Conservation (phyloP, 306 rosid species). For the Rosa lucieae region DNA sequence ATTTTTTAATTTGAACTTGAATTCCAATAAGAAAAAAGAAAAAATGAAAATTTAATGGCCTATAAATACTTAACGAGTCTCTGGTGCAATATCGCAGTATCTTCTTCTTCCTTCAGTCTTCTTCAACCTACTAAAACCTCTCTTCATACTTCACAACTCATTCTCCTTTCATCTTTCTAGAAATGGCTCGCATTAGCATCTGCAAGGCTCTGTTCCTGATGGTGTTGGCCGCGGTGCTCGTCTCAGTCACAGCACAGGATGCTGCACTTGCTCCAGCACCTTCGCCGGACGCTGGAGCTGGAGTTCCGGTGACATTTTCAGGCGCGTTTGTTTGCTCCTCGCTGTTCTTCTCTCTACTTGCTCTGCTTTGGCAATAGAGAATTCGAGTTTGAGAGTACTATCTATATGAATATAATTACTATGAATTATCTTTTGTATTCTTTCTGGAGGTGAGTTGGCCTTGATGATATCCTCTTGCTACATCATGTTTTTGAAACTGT, state of each 20-base stretch:
- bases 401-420: conserved; percentile 1
- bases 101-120: neutral
- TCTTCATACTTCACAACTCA: neutral
- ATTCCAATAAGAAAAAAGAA: neutral
- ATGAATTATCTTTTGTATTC: neutral
- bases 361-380: conserved; percentile 38
- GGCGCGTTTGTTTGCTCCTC: conserved; percentile 30
- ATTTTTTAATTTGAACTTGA: neutral
- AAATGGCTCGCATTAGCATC: conserved; percentile 48
- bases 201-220: conserved; percentile 32
- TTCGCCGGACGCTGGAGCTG: conserved; percentile 43
- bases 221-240: conserved; percentile 33
- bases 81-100: neutral
- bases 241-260: conserved; percentile 35
- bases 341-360: conserved; percentile 36
- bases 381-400: neutral
- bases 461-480: neutral
- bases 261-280: conserved; percentile 49
- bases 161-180: neutral
- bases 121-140: neutral
- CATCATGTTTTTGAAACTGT: neutral
- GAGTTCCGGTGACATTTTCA: conserved; percentile 36
- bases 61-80: conserved; percentile 6
- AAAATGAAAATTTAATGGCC: neutral
- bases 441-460: neutral